A percentile compares a stretch with the other conserved stretches of the same genome.
Conservation (phyloP, 2,329 filamentous ascomycete species). For the Bipolaris sorokiniana region DNA sequence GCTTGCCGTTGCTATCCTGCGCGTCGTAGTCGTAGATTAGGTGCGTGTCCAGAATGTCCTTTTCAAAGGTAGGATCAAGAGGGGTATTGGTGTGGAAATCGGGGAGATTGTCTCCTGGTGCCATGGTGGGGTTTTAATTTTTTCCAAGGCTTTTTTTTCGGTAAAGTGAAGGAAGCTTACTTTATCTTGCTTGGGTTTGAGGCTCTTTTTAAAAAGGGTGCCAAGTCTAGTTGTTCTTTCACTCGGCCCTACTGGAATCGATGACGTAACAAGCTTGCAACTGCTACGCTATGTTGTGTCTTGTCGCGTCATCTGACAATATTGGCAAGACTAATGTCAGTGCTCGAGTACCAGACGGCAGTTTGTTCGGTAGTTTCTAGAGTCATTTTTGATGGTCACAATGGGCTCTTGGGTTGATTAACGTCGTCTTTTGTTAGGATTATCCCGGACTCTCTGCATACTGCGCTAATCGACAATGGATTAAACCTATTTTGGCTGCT, state of each 20-base stretch:
- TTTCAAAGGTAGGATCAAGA: conserved; percentile 51
- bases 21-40: conserved; percentile 65
- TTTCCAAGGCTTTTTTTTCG: neutral
- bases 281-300: neutral
- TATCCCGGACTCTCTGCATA: neutral
- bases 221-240: neutral
- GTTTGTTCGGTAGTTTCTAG: neutral
- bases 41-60: conserved; percentile 61
- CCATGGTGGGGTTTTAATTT: conserved; percentile 16
- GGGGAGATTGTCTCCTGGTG: conserved; percentile 31
- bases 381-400: neutral
- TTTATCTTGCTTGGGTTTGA: neutral
- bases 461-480: neutral
- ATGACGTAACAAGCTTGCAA: neutral
- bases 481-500: neutral
- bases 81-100: conserved; percentile 38
- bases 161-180: neutral
- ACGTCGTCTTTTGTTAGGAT: neutral
- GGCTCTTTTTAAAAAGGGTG: neutral
- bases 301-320: neutral
- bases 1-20: conserved; percentile 55
- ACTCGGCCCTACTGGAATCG: neutral
- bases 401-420: neutral
- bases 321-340: neutral
- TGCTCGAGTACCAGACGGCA: neutral